phyloP scores from a whole-genome alignment of 2,329 filamentous ascomycete species.

The Xylariaceae sp. region DNA sequence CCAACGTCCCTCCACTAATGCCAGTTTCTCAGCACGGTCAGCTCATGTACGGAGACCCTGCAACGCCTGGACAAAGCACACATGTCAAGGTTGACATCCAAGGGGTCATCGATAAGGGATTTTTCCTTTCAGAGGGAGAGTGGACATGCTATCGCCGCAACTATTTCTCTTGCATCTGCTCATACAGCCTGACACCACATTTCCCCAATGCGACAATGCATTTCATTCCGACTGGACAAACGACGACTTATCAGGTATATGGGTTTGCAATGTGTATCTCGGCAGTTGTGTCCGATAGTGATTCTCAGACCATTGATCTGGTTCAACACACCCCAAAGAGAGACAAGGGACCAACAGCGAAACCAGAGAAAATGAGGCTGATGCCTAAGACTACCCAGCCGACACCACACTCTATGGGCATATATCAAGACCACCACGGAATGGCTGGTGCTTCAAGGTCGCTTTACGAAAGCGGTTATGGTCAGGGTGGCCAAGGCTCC shows the following conservation, averaged over 20 bases:
- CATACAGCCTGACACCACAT: constrained; percentile 64
- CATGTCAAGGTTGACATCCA: constrained; percentile 68
- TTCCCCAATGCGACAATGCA: constrained; percentile 45
- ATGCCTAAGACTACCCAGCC: constrained; percentile 60
- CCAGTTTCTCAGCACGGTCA: constrained; percentile 51
- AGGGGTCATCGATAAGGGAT: constrained; percentile 83
- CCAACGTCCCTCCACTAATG: constrained; percentile 50
- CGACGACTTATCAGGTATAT: constrained; percentile 60
- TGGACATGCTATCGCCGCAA: constrained; percentile 94
- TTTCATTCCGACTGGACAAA: constrained; percentile 47
- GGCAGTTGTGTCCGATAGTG: constrained; percentile 72
- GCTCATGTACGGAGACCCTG: constrained; percentile 56
- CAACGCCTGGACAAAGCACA: constrained; percentile 24
- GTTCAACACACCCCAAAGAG: constrained; percentile 90
- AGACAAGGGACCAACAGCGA: constrained; percentile 78
- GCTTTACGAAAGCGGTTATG: constrained; percentile 41
- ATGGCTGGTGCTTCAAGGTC: constrained; percentile 33
- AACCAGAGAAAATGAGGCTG: constrained; percentile 66
- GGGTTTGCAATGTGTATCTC: constrained; percentile 82
- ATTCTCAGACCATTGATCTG: constrained; percentile 73
- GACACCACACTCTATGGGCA: constrained; percentile 40
- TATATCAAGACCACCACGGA: constrained; percentile 41
- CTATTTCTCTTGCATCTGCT: constrained; percentile 83
- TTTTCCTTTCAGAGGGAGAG: constrained; percentile 74
- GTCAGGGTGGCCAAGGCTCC: constrained; percentile 32